phyloP scores from a whole-genome alignment of 805 yeast genomes.

The Torulaspora quercuum region DNA sequence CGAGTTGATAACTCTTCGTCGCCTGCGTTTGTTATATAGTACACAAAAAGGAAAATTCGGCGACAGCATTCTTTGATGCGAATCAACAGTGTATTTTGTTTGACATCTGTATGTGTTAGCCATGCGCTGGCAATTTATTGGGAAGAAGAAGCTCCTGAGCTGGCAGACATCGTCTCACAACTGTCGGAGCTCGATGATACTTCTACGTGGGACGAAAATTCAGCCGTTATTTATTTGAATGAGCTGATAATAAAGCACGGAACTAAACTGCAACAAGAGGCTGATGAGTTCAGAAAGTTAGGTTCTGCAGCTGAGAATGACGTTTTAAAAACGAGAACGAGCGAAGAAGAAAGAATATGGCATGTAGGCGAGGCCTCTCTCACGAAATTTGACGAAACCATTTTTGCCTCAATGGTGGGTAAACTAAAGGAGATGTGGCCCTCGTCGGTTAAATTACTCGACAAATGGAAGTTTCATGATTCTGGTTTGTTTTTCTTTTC shows the following conservation, averaged over 20 bases:
- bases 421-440: conserved; percentile 10
- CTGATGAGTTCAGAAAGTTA: neutral
- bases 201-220: conserved; percentile 7
- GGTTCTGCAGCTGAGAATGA: too few species aligned
- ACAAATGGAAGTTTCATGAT: conserved; percentile 6
- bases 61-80: too few species aligned
- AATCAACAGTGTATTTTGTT: too few species aligned
- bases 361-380: conserved; percentile 13
- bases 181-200: too few species aligned
- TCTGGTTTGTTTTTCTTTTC: conserved; percentile 12
- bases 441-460: conserved; percentile 3
- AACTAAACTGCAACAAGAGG: conserved; percentile 6
- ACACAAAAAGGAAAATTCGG: too few species aligned
- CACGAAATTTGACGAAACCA: conserved; percentile 9
- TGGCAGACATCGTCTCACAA: too few species aligned
- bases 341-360: conserved; percentile 5
- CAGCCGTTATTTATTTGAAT: conserved; percentile 6
- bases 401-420: conserved; percentile 4
- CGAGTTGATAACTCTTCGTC: too few species aligned
- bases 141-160: too few species aligned
- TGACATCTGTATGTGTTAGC: too few species aligned
- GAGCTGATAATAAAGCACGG: conserved; percentile 13
- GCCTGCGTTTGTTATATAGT: too few species aligned
- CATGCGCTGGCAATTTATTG: too few species aligned
- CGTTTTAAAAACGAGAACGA: too few species aligned